Percentiles rank a stretch among this genome's conserved stretches.
Evolutionary conservation across 176 grass and related monocot species (phyloP).

Genomic region (Hordeum vulgare): MorexV3_pseudomolecules_assembly NC_058521.1:590300376-590300875

Average conservation of each 20-base stretch:
- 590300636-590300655: no score
- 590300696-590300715: no score
- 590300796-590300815: slow-evolving; percentile 77
- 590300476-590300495: not conserved
- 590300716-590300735: slow-evolving; percentile 85
- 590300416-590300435: not conserved
- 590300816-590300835: slow-evolving; percentile 72
- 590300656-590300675: not conserved
- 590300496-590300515: not conserved
- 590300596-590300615: no score
- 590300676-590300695: slow-evolving; percentile 12
- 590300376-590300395: no score
- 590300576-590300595: no score
- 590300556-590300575: no score
- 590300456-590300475: no score
- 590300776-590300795: slow-evolving; percentile 91
- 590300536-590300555: no score
- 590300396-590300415: not conserved
- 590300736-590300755: slow-evolving; percentile 90
- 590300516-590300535: no score
- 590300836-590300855: slow-evolving; percentile 42
- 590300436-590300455: no score
- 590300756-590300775: slow-evolving; percentile 95
- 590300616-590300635: no score
- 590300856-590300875: slow-evolving; percentile 44